These are phyloP conservation scores for Aspergillus aculeatinus DNA, from an alignment of 2,329 filamentous ascomycete genomes.

Conservation along the genomic window DNA sequence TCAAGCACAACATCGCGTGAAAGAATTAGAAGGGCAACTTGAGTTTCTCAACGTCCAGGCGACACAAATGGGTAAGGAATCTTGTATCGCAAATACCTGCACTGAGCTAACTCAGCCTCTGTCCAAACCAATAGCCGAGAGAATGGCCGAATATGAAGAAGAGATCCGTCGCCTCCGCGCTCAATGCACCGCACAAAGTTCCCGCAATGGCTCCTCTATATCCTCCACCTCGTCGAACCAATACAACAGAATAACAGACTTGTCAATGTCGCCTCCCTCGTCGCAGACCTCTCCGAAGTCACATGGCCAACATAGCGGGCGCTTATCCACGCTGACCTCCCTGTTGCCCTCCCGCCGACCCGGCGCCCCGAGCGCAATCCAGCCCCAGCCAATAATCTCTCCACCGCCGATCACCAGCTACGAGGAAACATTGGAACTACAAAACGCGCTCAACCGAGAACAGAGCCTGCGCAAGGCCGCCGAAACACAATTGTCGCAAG, in stretches of 20 bases:
- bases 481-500: constrained; percentile 55
- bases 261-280: constrained; percentile 43
- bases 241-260: constrained; percentile 20
- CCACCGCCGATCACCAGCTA: constrained; percentile 27
- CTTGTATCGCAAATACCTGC: not conserved
- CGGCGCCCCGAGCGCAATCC: constrained; percentile 25
- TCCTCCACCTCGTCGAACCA: constrained; percentile 29
- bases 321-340: constrained; percentile 40
- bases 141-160: constrained; percentile 63
- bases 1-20: constrained; percentile 43
- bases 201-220: constrained; percentile 27
- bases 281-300: constrained; percentile 24
- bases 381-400: constrained; percentile 13
- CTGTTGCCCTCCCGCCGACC: constrained; percentile 41
- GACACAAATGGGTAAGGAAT: constrained; percentile 51
- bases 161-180: constrained; percentile 54
- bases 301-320: constrained; percentile 32
- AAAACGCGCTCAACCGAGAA: constrained; percentile 56
- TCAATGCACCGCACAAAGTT: constrained; percentile 26
- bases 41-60: constrained; percentile 53
- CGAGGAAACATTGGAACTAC: constrained; percentile 45
- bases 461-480: constrained; percentile 56
- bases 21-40: constrained; percentile 57
- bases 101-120: not conserved
- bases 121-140: constrained; percentile 45